Evolutionary conservation across 169 alveolate genomes (phyloP), one percentile per base, ranked within the genome.

Genomic region (Cystoisospora suis): DNA sequence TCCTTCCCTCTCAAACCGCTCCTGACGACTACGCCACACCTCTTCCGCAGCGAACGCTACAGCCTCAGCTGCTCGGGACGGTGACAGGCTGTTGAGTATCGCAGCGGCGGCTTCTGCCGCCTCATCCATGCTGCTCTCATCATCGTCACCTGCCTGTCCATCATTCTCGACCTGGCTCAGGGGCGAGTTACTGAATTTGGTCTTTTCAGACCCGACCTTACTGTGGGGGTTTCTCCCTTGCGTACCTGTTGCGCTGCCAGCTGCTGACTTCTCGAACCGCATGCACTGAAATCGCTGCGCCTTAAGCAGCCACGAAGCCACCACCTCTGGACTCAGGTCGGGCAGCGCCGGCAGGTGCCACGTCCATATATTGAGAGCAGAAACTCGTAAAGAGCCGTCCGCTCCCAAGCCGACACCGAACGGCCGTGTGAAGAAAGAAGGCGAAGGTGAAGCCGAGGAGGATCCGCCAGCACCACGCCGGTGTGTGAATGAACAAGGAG

Each of bases 331-430:
- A 20, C 77, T 65, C 77, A 65, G 34, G 42, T 27, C 77, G 36
- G 77, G 77, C 27, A 65, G 34, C 45, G 34, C n/a, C 44, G 77
- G 77, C 77, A 65, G 34, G 40, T 65, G 77, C 77, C 77, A 65
- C 5, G 42, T 12, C 77, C 77, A 65, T 36, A 65, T n/a, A 17
- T 65, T 44, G n/a, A 65, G 77, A n/a, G 77, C n/a, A 23, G 77
- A 65, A 23, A 65, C 77, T 4, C 40, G 36, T 44, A 65, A 2
- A 17, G 77, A 36, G 44, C 77, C 77, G 1, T 65, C 77, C 23
- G 44, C 45, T 32, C 44, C 5, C 77, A n/a, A 9, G 5, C 27
- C 77, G 44, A 4, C 5, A 36, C 34, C 45, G 40, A 65, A 65
- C 7, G 77, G 77, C 36, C 77, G 77, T 1, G 34, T 44, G 77